Evolutionary conservation across 305 asterid genomes (phyloP).

Genomic region (Fraxinus paxiana): DNA sequence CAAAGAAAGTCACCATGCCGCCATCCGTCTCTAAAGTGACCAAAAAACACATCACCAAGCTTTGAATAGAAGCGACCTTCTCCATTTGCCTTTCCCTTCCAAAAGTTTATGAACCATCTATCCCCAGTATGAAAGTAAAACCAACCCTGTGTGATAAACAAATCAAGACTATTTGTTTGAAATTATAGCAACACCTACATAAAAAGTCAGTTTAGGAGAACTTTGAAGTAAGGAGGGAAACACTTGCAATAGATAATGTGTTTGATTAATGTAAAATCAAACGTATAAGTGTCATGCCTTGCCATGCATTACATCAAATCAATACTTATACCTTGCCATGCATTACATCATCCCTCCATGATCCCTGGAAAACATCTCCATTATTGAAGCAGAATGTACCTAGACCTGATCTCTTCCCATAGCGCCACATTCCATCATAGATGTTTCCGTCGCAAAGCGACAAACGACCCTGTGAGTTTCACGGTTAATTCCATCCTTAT

Average conservation of each 20-base stretch:
- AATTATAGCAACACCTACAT: not conserved
- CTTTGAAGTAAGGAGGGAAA: not conserved
- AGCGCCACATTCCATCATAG: slow-evolving; percentile 94
- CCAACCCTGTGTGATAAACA: slow-evolving; percentile 65
- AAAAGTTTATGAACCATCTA: slow-evolving; percentile 86
- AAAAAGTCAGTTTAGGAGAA: slow-evolving; percentile 1
- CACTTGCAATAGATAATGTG: not conserved
- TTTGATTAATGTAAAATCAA: slow-evolving; percentile 1
- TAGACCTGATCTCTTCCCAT: slow-evolving; percentile 89
- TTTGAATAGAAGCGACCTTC: slow-evolving; percentile 93
- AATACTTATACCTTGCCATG: slow-evolving; percentile 77
- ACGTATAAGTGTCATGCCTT: slow-evolving; percentile 42
- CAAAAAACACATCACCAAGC: slow-evolving; percentile 79
- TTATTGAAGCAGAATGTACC: slow-evolving; percentile 86
- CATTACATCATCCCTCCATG: slow-evolving; percentile 97
- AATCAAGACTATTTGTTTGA: slow-evolving; percentile 2
- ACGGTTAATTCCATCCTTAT: slow-evolving; percentile 7
- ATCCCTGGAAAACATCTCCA: slow-evolving; percentile 88
- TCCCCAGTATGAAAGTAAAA: slow-evolving; percentile 89
- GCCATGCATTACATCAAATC: slow-evolving; percentile 91
- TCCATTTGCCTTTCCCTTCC: slow-evolving; percentile 98
- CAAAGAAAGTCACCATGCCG: slow-evolving; percentile 79
- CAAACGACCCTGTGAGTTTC: slow-evolving; percentile 68
- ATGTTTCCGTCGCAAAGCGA: slow-evolving; percentile 78
- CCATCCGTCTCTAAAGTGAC: slow-evolving; percentile 95